phyloP scores from a whole-genome alignment of 2,329 filamentous ascomycete species.

The Fusarium nygamai region DNA sequence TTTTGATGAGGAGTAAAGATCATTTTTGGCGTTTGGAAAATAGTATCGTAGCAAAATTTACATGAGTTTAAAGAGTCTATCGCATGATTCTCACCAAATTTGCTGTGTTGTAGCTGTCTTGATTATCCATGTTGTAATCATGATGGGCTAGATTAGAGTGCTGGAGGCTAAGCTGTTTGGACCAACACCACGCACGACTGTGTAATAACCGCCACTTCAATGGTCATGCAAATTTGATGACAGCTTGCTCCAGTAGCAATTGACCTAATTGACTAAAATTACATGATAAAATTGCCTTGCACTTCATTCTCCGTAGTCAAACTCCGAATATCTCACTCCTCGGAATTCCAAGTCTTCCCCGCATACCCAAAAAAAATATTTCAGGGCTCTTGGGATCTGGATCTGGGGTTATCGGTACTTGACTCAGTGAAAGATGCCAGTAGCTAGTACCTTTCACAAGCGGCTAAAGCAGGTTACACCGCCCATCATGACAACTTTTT shows the following conservation, averaged over 20 bases:
- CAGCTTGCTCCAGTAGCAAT: not conserved
- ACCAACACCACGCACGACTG: not conserved
- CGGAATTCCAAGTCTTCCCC: conserved; percentile 28
- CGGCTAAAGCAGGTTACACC: not conserved
- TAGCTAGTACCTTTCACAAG: not conserved
- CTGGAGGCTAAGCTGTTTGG: not conserved
- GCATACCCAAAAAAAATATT: conserved; percentile 13
- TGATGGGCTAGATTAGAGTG: not conserved
- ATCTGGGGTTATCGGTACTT: conserved; percentile 33
- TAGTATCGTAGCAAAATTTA: conserved; percentile 3
- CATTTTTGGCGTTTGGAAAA: conserved; percentile 24
- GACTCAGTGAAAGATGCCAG: conserved; percentile 31
- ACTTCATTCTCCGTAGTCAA: conserved; percentile 19
- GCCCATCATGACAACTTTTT: conserved; percentile 9
- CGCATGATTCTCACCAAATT: not conserved
- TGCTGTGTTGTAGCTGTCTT: not conserved
- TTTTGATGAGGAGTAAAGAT: conserved; percentile 8
- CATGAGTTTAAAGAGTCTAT: not conserved
- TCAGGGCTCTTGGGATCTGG: not conserved
- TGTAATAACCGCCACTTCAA: not conserved
- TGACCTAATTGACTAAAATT: conserved; percentile 8
- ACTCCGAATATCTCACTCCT: conserved; percentile 20
- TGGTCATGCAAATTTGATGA: not conserved
- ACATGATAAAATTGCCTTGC: conserved; percentile 11
- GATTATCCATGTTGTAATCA: not conserved